These are phyloP conservation scores for Sicyos baderoa DNA, from an alignment of 306 rosid species.

Conservation along the genomic window DNA sequence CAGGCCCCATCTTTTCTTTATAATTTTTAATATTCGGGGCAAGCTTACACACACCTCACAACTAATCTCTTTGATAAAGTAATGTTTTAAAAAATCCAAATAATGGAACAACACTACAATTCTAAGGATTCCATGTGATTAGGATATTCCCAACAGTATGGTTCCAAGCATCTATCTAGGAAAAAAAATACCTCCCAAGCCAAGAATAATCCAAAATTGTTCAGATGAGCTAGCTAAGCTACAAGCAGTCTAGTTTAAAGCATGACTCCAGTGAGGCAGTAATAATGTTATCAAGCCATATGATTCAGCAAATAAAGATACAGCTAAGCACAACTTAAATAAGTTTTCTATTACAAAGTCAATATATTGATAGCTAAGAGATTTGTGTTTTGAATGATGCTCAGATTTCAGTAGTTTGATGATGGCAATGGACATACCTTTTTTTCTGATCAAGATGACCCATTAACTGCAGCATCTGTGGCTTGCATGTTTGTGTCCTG, in stretches of 20 bases:
- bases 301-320: conserved; percentile 7
- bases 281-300: conserved; percentile 14
- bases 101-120: not conserved
- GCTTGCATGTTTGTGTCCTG: conserved; percentile 32
- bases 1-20: no score
- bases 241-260: not conserved
- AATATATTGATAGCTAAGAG: not conserved
- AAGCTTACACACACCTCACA: no score
- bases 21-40: no score
- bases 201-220: conserved; percentile 15
- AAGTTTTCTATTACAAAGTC: not conserved
- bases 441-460: conserved; percentile 42
- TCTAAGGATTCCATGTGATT: not conserved
- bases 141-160: not conserved
- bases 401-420: conserved; percentile 4
- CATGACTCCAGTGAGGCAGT: not conserved
- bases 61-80: not conserved
- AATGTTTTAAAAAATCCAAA: not conserved
- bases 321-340: conserved; percentile 15
- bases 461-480: conserved; percentile 40
- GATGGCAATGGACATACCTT: conserved; percentile 15
- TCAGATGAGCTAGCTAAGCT: not conserved
- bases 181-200: not conserved
- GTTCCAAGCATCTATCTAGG: no score
- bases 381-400: conserved; percentile 1